A percentile compares a stretch with the other conserved stretches of the same genome.
phyloP scores from a whole-genome alignment of 179 eudicot species.

The Silene noctiflora region DNA sequence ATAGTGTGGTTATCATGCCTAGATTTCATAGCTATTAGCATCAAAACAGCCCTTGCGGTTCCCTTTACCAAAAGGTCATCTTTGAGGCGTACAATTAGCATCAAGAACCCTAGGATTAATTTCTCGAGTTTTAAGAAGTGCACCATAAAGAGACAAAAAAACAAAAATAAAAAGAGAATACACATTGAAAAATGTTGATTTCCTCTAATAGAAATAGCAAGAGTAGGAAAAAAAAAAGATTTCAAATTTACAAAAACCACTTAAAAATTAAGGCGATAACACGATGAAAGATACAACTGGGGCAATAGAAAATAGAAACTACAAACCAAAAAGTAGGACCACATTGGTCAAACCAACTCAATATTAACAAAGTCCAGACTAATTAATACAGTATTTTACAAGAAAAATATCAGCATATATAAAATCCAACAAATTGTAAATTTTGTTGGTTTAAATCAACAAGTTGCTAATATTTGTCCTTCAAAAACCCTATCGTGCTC shows the following conservation, averaged over 20 bases:
- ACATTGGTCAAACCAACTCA: neutral
- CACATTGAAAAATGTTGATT: neutral
- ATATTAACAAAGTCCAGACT: neutral
- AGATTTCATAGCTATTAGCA: neutral
- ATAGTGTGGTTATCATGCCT: neutral
- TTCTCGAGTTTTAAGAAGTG: neutral
- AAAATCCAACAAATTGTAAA: conserved; percentile 15
- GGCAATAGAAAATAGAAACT: conserved; percentile 8
- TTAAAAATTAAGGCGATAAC: neutral
- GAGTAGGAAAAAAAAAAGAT: neutral
- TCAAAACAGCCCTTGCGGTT: neutral
- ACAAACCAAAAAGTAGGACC: conserved; percentile 11
- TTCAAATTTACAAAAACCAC: neutral
- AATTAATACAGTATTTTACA: neutral
- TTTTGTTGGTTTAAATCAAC: conserved; percentile 4
- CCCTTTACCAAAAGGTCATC: neutral
- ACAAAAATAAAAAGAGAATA: neutral
- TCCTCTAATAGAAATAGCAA: neutral
- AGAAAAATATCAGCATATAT: neutral
- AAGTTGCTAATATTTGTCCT: conserved; percentile 11
- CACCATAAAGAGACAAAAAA: neutral
- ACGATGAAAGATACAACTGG: neutral
- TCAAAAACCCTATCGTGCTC: conserved; percentile 16
- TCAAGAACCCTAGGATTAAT: neutral
- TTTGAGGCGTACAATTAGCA: too few relatives aligned